A percentile compares a stretch with the other conserved stretches of the same genome.
Conservation (phyloP, 257 asterid species). For the Schizonepeta tenuifolia region DNA sequence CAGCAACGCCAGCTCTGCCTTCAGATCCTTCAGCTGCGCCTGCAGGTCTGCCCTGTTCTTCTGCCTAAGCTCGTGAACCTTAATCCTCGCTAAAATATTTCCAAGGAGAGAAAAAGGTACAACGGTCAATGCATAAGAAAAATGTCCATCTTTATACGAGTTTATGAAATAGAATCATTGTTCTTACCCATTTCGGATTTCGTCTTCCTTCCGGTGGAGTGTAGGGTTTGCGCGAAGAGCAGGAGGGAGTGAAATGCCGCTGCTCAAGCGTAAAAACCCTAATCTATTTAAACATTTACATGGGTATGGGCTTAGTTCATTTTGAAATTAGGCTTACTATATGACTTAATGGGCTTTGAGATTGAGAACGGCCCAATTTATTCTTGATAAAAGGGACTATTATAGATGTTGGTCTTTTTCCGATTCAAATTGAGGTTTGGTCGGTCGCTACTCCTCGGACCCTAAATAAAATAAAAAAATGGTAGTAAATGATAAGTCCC, state of each 20-base stretch:
- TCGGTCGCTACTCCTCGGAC: no score
- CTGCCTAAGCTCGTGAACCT: conserved; percentile 49
- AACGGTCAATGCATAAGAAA: not conserved
- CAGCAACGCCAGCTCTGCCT: conserved; percentile 45
- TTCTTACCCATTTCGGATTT: conserved; percentile 39
- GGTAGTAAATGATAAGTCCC: no score
- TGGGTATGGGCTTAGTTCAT: not conserved
- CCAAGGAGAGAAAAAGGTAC: not conserved
- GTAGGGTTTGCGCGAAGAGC: conserved; percentile 27
- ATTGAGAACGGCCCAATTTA: not conserved
- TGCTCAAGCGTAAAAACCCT: conserved; percentile 24
- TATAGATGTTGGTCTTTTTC: no score
- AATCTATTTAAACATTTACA: not conserved
- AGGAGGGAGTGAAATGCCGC: not conserved
- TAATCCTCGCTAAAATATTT: conserved; percentile 39
- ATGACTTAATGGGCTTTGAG: not conserved
- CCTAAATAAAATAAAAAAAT: no score
- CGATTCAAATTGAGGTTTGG: no score
- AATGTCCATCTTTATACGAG: not conserved
- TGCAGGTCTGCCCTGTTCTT: conserved; percentile 40
- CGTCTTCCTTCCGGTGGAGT: conserved; percentile 16
- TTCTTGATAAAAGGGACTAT: no score
- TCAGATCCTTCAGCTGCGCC: conserved; percentile 47
- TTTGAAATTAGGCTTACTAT: not conserved
- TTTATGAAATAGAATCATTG: not conserved